phyloP scores from a whole-genome alignment of 768 basidiomycete species.

The Royoungia palumana region DNA sequence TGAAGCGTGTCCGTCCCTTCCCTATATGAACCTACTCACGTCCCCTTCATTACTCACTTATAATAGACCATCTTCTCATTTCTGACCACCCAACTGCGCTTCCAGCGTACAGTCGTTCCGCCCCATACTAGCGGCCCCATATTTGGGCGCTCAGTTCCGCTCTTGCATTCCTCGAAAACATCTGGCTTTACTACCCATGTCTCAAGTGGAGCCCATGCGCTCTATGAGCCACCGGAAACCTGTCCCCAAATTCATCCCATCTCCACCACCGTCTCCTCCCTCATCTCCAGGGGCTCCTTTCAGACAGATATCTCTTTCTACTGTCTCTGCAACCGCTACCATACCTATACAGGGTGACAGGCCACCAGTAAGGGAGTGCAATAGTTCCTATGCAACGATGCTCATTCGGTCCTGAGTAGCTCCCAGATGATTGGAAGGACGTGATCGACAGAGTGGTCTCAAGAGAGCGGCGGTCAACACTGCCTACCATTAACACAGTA shows the following conservation, averaged over 20 bases:
- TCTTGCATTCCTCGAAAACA: conserved; percentile 5
- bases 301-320: conserved; percentile 31
- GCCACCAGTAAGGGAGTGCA: conserved; percentile 29
- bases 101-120: conserved; percentile 17
- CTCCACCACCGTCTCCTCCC: conserved; percentile 46
- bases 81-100: conserved; percentile 25
- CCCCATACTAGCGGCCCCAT: conserved; percentile 6
- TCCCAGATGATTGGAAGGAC: conserved; percentile 37
- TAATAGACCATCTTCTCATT: conserved; percentile 30
- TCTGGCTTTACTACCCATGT: conserved; percentile 19
- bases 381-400: background rate
- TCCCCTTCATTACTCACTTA: conserved; percentile 27
- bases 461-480: conserved; percentile 28
- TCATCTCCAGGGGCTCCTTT: conserved; percentile 35
- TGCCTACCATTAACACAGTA: conserved; percentile 33
- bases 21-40: conserved; percentile 31
- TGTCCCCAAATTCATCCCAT: conserved; percentile 63
- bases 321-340: conserved; percentile 18
- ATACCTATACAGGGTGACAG: conserved; percentile 19
- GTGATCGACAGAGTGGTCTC: conserved; percentile 32
- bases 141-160: conserved; percentile 11
- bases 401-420: conserved; percentile 19
- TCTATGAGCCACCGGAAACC: conserved; percentile 69
- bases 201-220: conserved; percentile 27
- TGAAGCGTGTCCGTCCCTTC: conserved; percentile 25